A percentile compares a stretch with the other conserved stretches of the same genome.
phyloP scores from a whole-genome alignment of 495 filamentous ascomycete genomes.

The Neurospora tetraspora region DNA sequence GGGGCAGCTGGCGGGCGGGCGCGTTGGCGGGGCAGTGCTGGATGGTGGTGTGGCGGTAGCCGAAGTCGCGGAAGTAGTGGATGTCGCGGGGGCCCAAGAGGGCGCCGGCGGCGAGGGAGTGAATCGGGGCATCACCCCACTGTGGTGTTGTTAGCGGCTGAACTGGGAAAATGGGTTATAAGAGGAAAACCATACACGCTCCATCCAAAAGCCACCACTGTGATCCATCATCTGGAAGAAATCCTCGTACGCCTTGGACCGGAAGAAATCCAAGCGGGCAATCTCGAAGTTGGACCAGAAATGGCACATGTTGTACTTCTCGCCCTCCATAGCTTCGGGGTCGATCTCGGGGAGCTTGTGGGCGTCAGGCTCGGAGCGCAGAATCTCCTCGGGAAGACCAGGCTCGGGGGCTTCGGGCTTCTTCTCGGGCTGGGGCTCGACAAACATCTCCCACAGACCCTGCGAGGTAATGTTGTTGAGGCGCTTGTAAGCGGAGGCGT shows the following conservation, averaged over 20 bases:
- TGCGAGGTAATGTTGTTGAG: constrained; percentile 82
- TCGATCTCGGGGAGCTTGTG: constrained; percentile 71
- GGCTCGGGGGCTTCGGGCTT: constrained; percentile 48
- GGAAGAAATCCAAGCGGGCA: constrained; percentile 86
- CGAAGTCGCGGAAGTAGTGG: constrained; percentile 99
- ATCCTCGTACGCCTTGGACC: constrained; percentile 91
- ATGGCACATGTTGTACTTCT: constrained; percentile 99
- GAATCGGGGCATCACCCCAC: constrained; percentile 99
- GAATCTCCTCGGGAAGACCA: constrained; percentile 73
- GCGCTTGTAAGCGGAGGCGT: constrained; percentile 98
- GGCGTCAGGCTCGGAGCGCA: constrained; percentile 63
- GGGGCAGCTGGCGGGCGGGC: constrained; percentile 74
- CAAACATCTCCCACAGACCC: constrained; percentile 98
- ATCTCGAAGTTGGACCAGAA: constrained; percentile 99
- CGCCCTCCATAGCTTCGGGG: constrained; percentile 90
- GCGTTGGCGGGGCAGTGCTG: constrained; percentile 98
- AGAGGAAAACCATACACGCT: constrained; percentile 56
- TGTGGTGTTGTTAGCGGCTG: constrained; percentile 27
- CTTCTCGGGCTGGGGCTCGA: constrained; percentile 59
- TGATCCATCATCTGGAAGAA: constrained; percentile 99
- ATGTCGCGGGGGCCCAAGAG: constrained; percentile 76
- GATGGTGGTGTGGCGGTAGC: constrained; percentile 96
- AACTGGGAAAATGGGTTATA: background rate
- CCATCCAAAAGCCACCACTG: constrained; percentile 98
- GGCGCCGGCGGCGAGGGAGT: constrained; percentile 89